Evolutionary conservation across 2,329 filamentous ascomycete genomes (phyloP).

Genomic region (Intubia oerlemansii): DNA sequence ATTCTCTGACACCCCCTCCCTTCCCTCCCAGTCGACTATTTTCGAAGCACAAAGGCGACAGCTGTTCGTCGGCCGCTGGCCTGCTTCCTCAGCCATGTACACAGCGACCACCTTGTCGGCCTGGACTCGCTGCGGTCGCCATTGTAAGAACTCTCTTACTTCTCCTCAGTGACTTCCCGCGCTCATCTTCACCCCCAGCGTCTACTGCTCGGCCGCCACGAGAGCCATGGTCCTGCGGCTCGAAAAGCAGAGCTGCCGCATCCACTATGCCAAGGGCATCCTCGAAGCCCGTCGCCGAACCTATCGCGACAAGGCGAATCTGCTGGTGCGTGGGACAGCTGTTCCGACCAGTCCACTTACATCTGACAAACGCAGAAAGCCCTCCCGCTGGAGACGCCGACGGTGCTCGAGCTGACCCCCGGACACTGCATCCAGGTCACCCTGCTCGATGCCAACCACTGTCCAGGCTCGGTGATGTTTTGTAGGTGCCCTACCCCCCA

Average conservation of each 20-base stretch:
- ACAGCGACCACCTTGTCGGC: slow-evolving; percentile 73
- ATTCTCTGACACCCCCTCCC: background rate
- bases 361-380: slow-evolving; percentile 34
- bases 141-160: too few relatives aligned
- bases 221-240: slow-evolving; percentile 60
- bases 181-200: too few relatives aligned
- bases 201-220: slow-evolving; percentile 79
- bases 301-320: slow-evolving; percentile 52
- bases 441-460: slow-evolving; percentile 81
- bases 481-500: too few relatives aligned
- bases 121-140: slow-evolving; percentile 56
- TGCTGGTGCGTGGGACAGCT: slow-evolving; percentile 30
- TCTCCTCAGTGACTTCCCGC: too few relatives aligned
- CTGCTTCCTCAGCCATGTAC: slow-evolving; percentile 81
- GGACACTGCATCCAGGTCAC: slow-evolving; percentile 56
- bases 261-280: slow-evolving; percentile 63
- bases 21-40: slow-evolving; percentile 50
- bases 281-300: slow-evolving; percentile 53
- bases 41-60: slow-evolving; percentile 29
- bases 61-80: slow-evolving; percentile 43
- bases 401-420: slow-evolving; percentile 49
- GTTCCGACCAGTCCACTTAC: too few relatives aligned
- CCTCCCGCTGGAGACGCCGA: slow-evolving; percentile 64
- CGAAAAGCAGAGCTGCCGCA: slow-evolving; percentile 56
- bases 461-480: slow-evolving; percentile 80